These are phyloP conservation scores for Vicia faba DNA, from an alignment of 306 rosid genomes.

Conservation along the genomic window DNA sequence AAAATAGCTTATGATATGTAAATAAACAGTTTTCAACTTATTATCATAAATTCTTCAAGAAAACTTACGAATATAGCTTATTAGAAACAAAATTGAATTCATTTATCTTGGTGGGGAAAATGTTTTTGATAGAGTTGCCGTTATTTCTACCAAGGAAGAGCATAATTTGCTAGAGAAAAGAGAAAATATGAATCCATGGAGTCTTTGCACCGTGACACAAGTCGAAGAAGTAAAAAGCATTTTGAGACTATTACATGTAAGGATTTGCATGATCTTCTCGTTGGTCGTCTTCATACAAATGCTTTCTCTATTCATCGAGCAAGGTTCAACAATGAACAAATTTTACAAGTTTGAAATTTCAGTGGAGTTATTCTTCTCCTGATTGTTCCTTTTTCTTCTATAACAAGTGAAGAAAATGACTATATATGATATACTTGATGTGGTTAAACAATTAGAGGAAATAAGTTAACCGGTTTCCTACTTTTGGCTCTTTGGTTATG, in stretches of 20 bases:
- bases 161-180: conserved; percentile 29
- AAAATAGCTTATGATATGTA: not conserved
- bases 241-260: conserved; percentile 49
- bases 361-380: too few species aligned
- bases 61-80: not conserved
- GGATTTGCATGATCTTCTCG: conserved; percentile 63
- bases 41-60: not conserved
- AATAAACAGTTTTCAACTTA: not conserved
- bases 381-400: too few species aligned
- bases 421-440: too few species aligned
- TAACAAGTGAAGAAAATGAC: too few species aligned
- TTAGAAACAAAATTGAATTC: not conserved
- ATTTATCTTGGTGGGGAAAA: conserved; percentile 1
- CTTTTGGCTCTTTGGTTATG: too few species aligned
- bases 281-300: conserved; percentile 64
- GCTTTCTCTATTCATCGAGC: conserved; percentile 60
- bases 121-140: conserved; percentile 63
- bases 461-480: too few species aligned
- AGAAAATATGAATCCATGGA: conserved; percentile 53
- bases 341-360: conserved; percentile 51
- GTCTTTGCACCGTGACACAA: conserved; percentile 59
- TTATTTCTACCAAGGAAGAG: conserved; percentile 37
- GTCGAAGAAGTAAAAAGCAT: conserved; percentile 67
- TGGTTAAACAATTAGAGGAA: too few species aligned
- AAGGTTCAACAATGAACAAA: conserved; percentile 62